phyloP scores from a whole-genome alignment of 2,329 filamentous ascomycete species.

The Colletotrichum sp. region DNA sequence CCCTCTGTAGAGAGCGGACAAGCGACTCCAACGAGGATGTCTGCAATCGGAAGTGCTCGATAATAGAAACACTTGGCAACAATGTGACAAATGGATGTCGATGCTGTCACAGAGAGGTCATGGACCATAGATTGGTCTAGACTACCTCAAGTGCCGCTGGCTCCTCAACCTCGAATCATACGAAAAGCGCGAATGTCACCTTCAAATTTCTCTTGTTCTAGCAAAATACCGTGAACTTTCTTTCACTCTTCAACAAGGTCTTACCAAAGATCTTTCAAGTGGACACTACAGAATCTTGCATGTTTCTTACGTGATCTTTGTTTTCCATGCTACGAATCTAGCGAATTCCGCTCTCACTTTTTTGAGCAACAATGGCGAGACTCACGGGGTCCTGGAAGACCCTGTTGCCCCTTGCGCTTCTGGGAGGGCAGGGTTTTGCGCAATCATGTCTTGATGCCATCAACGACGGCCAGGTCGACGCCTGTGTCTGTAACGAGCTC shows the following conservation, averaged over 20 bases:
- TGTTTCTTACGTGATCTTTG: neutral
- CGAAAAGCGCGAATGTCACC: neutral
- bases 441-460: conserved; percentile 15
- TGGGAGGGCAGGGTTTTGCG: neutral
- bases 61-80: neutral
- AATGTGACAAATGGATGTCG: neutral
- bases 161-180: neutral
- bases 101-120: neutral
- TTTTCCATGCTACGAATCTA: neutral
- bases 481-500: conserved; percentile 10
- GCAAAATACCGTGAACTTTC: neutral
- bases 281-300: neutral
- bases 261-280: neutral
- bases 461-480: neutral
- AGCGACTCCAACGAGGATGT: neutral
- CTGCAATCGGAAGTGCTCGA: neutral
- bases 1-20: neutral
- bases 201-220: neutral
- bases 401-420: neutral
- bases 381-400: neutral
- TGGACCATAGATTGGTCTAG: neutral
- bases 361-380: neutral
- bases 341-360: neutral
- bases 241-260: neutral
- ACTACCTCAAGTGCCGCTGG: neutral